Evolutionary conservation across 2,329 filamentous ascomycete species (phyloP).

Genomic region (Cladophialophora carrionii): DNA sequence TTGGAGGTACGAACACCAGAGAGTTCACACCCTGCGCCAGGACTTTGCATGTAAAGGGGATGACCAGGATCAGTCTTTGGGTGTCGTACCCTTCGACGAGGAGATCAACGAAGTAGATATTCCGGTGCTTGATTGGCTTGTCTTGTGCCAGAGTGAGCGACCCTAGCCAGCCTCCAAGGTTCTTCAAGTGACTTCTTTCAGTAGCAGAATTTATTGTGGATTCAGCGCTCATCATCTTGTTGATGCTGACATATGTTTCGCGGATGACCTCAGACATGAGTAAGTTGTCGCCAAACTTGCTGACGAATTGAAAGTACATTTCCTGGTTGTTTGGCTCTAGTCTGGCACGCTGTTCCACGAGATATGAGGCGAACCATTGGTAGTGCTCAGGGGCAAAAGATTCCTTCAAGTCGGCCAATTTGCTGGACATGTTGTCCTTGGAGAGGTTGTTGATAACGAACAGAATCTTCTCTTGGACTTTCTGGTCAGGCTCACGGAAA

Average conservation of each 20-base stretch:
- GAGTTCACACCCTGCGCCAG: constrained; percentile 82
- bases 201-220: constrained; percentile 79
- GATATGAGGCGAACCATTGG: constrained; percentile 93
- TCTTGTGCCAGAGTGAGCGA: constrained; percentile 90
- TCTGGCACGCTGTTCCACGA: constrained; percentile 95
- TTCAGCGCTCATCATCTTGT: constrained; percentile 87
- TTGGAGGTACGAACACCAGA: constrained; percentile 88
- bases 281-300: constrained; percentile 74
- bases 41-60: constrained; percentile 97
- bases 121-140: constrained; percentile 92
- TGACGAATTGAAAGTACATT: constrained; percentile 87
- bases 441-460: constrained; percentile 98
- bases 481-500: constrained; percentile 81
- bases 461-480: constrained; percentile 87
- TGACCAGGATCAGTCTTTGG: constrained; percentile 85
- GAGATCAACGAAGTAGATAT: constrained; percentile 95
- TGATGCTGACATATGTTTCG: constrained; percentile 86
- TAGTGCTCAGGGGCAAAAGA: constrained; percentile 79
- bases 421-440: constrained; percentile 80
- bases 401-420: constrained; percentile 78
- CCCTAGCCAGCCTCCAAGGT: constrained; percentile 90
- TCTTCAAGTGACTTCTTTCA: constrained; percentile 87
- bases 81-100: constrained; percentile 92
- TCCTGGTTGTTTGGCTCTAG: constrained; percentile 96
- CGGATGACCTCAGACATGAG: constrained; percentile 89